Base-by-base conservation (phyloP, 129 eudicot species). In the Artemisia annua region DNA sequence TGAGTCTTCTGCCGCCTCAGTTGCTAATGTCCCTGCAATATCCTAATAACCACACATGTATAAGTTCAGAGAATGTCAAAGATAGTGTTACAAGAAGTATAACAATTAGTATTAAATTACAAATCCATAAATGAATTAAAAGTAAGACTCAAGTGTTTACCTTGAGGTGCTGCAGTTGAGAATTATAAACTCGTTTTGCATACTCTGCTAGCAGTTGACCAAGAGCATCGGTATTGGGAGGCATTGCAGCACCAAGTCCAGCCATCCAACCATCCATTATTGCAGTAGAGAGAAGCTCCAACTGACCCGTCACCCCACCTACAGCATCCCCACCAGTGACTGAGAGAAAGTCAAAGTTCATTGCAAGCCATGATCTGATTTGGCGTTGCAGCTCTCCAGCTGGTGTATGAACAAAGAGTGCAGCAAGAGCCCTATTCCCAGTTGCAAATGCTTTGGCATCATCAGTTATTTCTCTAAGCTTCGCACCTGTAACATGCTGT, bases 231-330 rank as follows among this genome's bases (percentile, higher is more conserved):
- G 98, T 94, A 69, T 64, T 39, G 12, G 97, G 98, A 79, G 97
- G 97, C 48, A 75, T 70, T 8, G 98, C 98, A 74, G 95, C 92
- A 75, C 98, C 98, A 69, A 94, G 98, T 14, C 98, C 98, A 68
- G 98, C 98, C 98, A 94, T 94, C 98, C 98, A 94, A 60, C 98
- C 98, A 63, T 94, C 98, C 95, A 91, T 94, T 66, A 94, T 94
- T 69, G 98, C 98, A 64, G 98, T 94, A n/a, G 98, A 94, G 58
- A 94, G 97, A 75, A 94, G 98, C 83, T 94, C 98, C 67, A 94
- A 71, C 80, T 94, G 97, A 76, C 98, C 98, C 30, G 97, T 80
- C 12, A 75, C 85, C 71, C 98, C 98, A 63, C 87, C 96, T 53
- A 82, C 77, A 65, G 89, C 75, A 84, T 94, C 96, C 75, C 83